Evolutionary conservation across 768 basidiomycete genomes (phyloP), one percentile per base, ranked within the genome.

Genomic region (Boletus speciosus): DNA sequence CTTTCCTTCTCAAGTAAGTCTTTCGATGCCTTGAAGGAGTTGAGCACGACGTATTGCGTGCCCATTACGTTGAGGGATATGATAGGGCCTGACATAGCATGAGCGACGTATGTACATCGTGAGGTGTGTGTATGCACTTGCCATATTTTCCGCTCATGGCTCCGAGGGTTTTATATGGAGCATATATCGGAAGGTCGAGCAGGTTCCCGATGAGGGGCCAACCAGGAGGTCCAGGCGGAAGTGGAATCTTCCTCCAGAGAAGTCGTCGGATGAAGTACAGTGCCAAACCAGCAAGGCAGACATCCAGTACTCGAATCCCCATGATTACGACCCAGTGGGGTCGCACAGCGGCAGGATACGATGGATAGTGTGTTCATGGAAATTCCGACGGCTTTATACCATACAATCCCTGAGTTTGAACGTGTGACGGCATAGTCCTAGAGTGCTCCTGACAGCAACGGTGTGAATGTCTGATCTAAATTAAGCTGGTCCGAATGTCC

Each of bases 111-210:
- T 3, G 4, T 12, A 34, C 21, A 53, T 48, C 15, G 42, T n/a
- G 31, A 52, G 42, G 23, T 19, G 41, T 10, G 15, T 16, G 19
- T 34, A 23, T 6, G 39, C 31, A 64, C 73, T 53, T 60, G 77
- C 83, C 83, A 57, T 76, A 82, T 64, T 68, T 66, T 55, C 78
- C 71, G 43, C 31, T 36, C 53, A 59, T 38, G 29, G 71, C 68
- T 5, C 75, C 73, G 55, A 81, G 81, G 0, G 77, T 79, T 14
- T 78, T 52, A 78, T 81, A 83, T 53, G 79, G 77, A 46, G 73
- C 69, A 43, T 74, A 72, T 14, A 67, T 67, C 29, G 81, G 82
- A 75, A 84, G 78, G 57, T 84, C 81, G 21, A 81, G 63, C 5
- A 80, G 59, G 58, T 83, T 83, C 29, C 82, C 82, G 32, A 84